Conservation (phyloP, 2,329 filamentous ascomycete species). For the Calonectria naviculata region DNA sequence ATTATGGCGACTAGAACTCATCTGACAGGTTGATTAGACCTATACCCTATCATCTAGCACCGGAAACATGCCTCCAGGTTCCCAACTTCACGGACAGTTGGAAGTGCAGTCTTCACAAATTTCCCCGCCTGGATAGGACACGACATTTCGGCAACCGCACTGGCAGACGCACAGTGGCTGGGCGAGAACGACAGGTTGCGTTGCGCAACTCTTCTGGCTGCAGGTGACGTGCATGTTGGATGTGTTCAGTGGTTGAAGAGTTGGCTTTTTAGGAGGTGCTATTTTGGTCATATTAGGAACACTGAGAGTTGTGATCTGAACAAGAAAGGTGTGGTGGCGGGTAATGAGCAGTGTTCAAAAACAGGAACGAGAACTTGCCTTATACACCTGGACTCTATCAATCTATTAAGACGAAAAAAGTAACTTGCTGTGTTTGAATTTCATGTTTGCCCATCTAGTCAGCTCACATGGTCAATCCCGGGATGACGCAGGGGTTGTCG, state of each 20-base stretch:
- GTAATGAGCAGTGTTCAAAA: no score
- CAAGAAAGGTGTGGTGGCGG: not conserved
- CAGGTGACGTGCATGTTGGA: not conserved
- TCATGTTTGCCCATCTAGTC: not conserved
- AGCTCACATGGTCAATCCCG: not conserved
- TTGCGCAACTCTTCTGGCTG: not conserved
- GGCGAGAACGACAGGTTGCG: not conserved
- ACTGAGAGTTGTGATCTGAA: not conserved
- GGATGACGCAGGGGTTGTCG: not conserved
- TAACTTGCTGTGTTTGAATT: not conserved
- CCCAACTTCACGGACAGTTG: not conserved
- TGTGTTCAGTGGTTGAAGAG: not conserved
- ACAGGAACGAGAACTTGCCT: not conserved
- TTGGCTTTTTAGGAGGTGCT: not conserved
- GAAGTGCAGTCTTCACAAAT: not conserved
- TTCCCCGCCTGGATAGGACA: not conserved
- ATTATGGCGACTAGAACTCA: not conserved
- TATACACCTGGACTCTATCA: not conserved
- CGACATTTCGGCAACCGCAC: not conserved
- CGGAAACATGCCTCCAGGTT: not conserved
- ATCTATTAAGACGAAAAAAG: not conserved
- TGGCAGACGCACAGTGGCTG: not conserved
- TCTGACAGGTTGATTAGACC: no score
- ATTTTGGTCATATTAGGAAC: not conserved
- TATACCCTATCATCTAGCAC: not conserved